Evolutionary conservation across 208 protist species (phyloP), one percentile per base, ranked within the genome.

Genomic region (Leishmania amazonensis): DNA sequence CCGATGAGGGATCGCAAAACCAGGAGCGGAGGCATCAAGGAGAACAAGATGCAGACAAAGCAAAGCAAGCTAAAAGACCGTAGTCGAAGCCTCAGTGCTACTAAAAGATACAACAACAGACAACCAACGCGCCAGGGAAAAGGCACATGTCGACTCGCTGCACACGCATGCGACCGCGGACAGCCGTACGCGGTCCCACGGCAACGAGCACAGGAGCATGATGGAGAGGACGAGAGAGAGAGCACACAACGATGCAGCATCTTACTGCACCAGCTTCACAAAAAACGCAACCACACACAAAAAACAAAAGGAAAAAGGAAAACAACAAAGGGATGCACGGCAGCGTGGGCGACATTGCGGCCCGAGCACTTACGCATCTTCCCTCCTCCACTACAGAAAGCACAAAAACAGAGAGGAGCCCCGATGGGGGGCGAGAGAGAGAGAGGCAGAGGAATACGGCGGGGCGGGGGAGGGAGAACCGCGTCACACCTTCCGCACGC

Each of bases 331-430:
- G 11, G 60, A 67, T 28, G 31, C n/a, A 67, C 11, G 31, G 60
- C n/a, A 28, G 60, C 60, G 15, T 28, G 11, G 2, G 28, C 60
- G 60, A 35, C 19, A 35, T 35, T 38, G 28, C 35, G 28, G 15
- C 15, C 7, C n/a, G 45, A 49, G 17, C 60, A 9, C 31, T 2
- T 54, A 21, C 17, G 0, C 51, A 11, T 54, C 21, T 54, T 49
- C 6, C 9, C 51, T 54, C 15, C 8, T 21, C 17, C 1, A 54
- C 1, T 6, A 21, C 51, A 54, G 0, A 15, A 3, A 54, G 13
- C 13, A 21, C 51, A 54, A 68, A 72, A 76, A 80, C 65, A 79
- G 40, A 79, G 40, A 38, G 28, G 53, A 65, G 79, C 31, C 31
- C 31, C 31, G 35, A 49, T n/a, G 24, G 38, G 58, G 6, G 38